phyloP scores from a whole-genome alignment of 371 early-diverging fungal genomes.

The Nematocida displodere region DNA sequence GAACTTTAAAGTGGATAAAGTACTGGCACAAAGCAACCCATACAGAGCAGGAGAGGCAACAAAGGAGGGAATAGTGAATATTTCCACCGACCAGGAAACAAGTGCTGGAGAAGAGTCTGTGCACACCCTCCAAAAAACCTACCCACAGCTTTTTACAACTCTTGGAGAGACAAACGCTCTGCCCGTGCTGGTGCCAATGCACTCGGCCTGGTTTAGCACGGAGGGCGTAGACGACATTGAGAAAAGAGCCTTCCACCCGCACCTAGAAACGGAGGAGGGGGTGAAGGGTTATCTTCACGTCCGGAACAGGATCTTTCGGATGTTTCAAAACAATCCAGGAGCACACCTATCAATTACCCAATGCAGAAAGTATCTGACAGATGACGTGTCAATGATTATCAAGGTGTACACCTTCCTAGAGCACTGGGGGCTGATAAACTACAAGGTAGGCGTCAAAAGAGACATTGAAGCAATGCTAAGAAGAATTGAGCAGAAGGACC shows the following conservation, averaged over 20 bases:
- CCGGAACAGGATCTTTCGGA: conserved; percentile 40
- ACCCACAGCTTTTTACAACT: conserved; percentile 44
- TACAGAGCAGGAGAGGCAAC: conserved; percentile 11
- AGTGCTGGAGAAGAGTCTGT: background rate
- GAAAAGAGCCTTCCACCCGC: conserved; percentile 69
- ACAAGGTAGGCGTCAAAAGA: conserved; percentile 62
- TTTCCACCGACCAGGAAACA: background rate
- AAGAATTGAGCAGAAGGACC: conserved; percentile 11
- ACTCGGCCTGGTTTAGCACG: conserved; percentile 84
- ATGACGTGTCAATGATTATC: conserved; percentile 90
- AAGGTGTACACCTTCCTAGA: conserved; percentile 90
- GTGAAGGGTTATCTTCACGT: conserved; percentile 5
- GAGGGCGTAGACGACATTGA: conserved; percentile 79
- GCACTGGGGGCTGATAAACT: conserved; percentile 96
- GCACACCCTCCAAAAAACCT: background rate
- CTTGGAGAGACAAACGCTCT: background rate
- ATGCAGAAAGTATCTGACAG: conserved; percentile 75
- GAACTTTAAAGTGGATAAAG: conserved; percentile 33
- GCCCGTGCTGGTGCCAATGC: conserved; percentile 67
- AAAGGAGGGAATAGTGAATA: conserved; percentile 37
- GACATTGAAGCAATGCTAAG: conserved; percentile 6
- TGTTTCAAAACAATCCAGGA: conserved; percentile 35
- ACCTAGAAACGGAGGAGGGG: conserved; percentile 5
- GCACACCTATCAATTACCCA: conserved; percentile 25
- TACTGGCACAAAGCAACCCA: conserved; percentile 7